Evolutionary conservation across 2,329 filamentous ascomycete species (phyloP), one percentile per base, ranked within the genome.

Genomic region (Zarea fungicola): DNA sequence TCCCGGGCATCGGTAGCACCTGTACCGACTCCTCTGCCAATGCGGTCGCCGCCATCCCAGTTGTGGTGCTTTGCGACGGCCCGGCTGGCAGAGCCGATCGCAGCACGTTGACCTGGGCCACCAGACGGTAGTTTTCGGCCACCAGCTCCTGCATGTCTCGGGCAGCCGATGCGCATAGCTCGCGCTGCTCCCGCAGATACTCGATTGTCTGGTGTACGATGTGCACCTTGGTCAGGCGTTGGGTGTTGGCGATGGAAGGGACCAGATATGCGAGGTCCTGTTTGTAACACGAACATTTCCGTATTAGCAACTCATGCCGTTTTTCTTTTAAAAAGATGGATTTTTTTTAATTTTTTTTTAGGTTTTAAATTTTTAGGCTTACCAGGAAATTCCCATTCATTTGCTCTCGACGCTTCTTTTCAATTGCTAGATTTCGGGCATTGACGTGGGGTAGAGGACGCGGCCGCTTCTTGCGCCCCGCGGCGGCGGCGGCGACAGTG

Each of bases 351-450:
- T n/a, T n/a, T n/a, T n/a, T n/a, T 7, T 5, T 32, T 14, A 32
- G 29, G 16, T 5, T 32, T 32, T 32, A 14, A n/a, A 14, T 32
- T 6, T 14, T 7, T 32, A 10, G 25, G n/a, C n/a, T 1, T 47
- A 47, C 43, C 25, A 47, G 34, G 7, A 47, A 47, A n/a, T 47
- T 40, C 5, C 28, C 43, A 26, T 47, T 47, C 34, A 47, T 37
- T 11, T 47, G 25, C 26, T 47, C 34, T 16, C 43, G 43, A 6
- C 43, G 43, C 22, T 31, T 39, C 43, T 40, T 47, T 23, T 47
- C 43, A 16, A 47, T 47, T 18, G 43, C 43, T 5, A 47, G 32
- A 28, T 47, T 47, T 6, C 43, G 43, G 18, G 43, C 43, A 7
- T 23, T 47, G 25, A 47, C 43, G 31, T 47, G 34, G 16, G 43